Conservation (phyloP, 1,284 basidiomycete species). For the Ganoderma sinense region DNA sequence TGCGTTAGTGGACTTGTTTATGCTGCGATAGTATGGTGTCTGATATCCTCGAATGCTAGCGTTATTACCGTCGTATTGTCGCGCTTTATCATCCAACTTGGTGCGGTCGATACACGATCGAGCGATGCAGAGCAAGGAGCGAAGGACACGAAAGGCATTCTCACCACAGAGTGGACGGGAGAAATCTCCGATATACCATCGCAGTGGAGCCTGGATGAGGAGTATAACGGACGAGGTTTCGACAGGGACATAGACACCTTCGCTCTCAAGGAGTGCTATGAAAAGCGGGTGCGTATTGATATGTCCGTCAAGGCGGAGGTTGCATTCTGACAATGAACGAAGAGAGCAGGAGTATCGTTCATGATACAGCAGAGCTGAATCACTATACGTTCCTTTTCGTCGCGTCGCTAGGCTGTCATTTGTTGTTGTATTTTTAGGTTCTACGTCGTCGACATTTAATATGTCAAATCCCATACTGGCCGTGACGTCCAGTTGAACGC, state of each 20-base stretch:
- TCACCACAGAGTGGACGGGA: background rate
- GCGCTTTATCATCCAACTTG: background rate
- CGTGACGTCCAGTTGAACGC: too few relatives aligned
- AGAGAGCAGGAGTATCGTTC: too few relatives aligned
- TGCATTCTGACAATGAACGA: too few relatives aligned
- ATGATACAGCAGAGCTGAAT: too few relatives aligned
- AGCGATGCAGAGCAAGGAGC: background rate
- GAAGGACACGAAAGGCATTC: background rate
- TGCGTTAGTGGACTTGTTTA: background rate
- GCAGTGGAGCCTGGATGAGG: background rate
- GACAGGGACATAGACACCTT: background rate
- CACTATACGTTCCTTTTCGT: too few relatives aligned
- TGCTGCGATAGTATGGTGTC: background rate
- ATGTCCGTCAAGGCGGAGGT: too few relatives aligned
- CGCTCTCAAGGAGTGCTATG: background rate
- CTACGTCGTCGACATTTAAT: too few relatives aligned
- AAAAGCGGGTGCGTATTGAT: background rate
- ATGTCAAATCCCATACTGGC: too few relatives aligned
- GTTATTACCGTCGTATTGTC: background rate
- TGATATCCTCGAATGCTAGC: background rate
- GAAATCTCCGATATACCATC: background rate
- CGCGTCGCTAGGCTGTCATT: too few relatives aligned
- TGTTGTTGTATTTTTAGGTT: too few relatives aligned
- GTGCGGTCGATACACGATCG: too few relatives aligned
- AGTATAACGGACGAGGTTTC: background rate